Percentiles rank a stretch among this genome's conserved stretches.
phyloP scores from a whole-genome alignment of 2,329 filamentous ascomycete genomes.

The Sphaerulina populicola region DNA sequence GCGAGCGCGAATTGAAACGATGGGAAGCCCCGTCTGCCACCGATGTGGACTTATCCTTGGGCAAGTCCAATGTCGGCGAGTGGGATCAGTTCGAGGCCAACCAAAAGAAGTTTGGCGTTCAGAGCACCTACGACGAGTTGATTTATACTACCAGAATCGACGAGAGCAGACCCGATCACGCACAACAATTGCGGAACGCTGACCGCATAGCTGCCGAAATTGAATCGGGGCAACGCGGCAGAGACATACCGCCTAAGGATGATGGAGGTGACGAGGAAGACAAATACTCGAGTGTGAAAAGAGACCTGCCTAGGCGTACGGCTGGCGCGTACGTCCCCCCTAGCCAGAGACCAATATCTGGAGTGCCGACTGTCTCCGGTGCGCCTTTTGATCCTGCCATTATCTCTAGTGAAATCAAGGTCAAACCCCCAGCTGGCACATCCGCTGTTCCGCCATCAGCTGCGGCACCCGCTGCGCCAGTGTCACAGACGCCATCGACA shows the following conservation, averaged over 20 bases:
- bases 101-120: slow-evolving; percentile 76
- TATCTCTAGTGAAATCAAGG: slow-evolving; percentile 70
- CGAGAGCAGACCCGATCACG: slow-evolving; percentile 72
- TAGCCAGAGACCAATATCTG: slow-evolving; percentile 70
- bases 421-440: slow-evolving; percentile 30
- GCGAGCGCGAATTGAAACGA: slow-evolving; percentile 67
- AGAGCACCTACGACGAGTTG: slow-evolving; percentile 86
- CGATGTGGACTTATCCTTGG: slow-evolving; percentile 56
- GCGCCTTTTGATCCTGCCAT: slow-evolving; percentile 80
- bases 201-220: slow-evolving; percentile 85
- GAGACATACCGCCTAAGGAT: slow-evolving; percentile 56
- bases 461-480: slow-evolving; percentile 31
- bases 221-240: slow-evolving; percentile 73
- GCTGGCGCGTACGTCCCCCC: slow-evolving; percentile 82
- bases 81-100: slow-evolving; percentile 97
- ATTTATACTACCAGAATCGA: slow-evolving; percentile 91
- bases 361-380: slow-evolving; percentile 63
- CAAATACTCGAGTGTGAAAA: slow-evolving; percentile 91
- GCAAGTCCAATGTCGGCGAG: slow-evolving; percentile 31
- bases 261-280: slow-evolving; percentile 79
- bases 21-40: slow-evolving; percentile 62
- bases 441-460: slow-evolving; percentile 3
- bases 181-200: slow-evolving; percentile 66
- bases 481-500: slow-evolving; percentile 57
- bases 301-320: slow-evolving; percentile 52